Base-by-base conservation (phyloP, 208 protist species). In the Leishmania gerbilli region DNA sequence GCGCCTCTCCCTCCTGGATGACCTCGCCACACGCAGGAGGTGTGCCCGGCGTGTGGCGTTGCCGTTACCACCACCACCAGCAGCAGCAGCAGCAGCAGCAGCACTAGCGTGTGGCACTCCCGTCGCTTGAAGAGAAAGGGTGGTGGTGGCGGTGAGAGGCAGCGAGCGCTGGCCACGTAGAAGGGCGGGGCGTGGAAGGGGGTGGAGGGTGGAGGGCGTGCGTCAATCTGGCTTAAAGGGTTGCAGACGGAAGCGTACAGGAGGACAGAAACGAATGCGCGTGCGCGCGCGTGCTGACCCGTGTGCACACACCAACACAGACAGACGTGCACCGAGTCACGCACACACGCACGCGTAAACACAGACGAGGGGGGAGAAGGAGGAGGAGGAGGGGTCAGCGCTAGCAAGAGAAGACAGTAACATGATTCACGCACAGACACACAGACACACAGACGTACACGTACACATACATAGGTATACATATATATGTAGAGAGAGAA, bases 321-420 rank as follows among this genome's bases (percentile, higher is more conserved):
- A 19, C 19, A 58, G 55, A 9, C 19, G 1, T 58, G 45, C 55
- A 58, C 17, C 55, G 21, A 58, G 55, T 58, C 55, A 58, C 21
- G 55, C 55, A 8, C n/a, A 1, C n/a, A n/a, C 8, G 24, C 27
- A 31, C 24, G 56, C 56, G 11, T 62, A 31, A n/a, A 62, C 2
- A 13, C 8, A 62, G 27, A 45, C 42, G 42, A 45, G 8, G 27
- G 42, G 74, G 58, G 21, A n/a, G 27, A 27, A 31, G 34, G 17
- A 7, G 42, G 42, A 51, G 74, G 40, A 31, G 34, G 17, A 45
- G 42, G 45, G 53, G 24, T 34, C 27, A 85, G 21, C 58, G 56
- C 27, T 24, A 65, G 58, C 27, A 53, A 74, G 55, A 86, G 51
- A 76, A 58, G 74, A 71, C 11, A 31, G 80, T 21, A 21, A 21